Conservation (phyloP, 2,329 filamentous ascomycete genomes). For the Aaosphaeria arxii region DNA sequence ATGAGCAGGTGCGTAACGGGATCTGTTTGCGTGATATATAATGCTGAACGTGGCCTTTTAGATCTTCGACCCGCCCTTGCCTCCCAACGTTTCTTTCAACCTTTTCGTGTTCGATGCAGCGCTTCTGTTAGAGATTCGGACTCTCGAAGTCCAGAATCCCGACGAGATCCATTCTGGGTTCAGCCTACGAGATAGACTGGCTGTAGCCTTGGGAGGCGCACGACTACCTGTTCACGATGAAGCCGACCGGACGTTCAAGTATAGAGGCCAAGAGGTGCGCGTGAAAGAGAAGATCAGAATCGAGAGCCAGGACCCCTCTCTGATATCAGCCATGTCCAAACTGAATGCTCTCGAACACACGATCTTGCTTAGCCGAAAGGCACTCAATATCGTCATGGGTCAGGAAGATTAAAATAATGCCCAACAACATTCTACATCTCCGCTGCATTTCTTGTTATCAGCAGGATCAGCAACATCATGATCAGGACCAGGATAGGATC, state of each 20-base stretch:
- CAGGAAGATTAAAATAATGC: conserved; percentile 45
- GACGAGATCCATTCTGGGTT: conserved; percentile 41
- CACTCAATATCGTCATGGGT: conserved; percentile 76
- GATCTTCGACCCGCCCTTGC: conserved; percentile 62
- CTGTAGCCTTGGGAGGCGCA: conserved; percentile 43
- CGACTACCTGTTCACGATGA: conserved; percentile 55
- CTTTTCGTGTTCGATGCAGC: conserved; percentile 54
- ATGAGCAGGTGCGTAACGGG: conserved; percentile 52
- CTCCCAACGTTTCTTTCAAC: conserved; percentile 71
- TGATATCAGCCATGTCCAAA: conserved; percentile 82
- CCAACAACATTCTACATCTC: no score
- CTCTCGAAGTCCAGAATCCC: conserved; percentile 55
- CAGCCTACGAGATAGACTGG: conserved; percentile 56
- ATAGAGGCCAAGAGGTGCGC: conserved; percentile 66
- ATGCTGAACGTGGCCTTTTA: conserved; percentile 13
- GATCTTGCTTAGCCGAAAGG: conserved; percentile 65
- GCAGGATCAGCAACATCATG: no score
- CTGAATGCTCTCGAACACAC: conserved; percentile 73
- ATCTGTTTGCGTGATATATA: not conserved
- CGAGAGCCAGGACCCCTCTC: conserved; percentile 82
- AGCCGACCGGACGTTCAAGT: conserved; percentile 72
- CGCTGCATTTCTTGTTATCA: no score
- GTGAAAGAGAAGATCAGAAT: conserved; percentile 88
- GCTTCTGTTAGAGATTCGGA: conserved; percentile 62
- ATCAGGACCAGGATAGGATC: no score